Percentiles rank a stretch among this genome's conserved stretches.
Evolutionary conservation across 768 basidiomycete genomes (phyloP).

Genomic region (Obba rivulosa): DNA sequence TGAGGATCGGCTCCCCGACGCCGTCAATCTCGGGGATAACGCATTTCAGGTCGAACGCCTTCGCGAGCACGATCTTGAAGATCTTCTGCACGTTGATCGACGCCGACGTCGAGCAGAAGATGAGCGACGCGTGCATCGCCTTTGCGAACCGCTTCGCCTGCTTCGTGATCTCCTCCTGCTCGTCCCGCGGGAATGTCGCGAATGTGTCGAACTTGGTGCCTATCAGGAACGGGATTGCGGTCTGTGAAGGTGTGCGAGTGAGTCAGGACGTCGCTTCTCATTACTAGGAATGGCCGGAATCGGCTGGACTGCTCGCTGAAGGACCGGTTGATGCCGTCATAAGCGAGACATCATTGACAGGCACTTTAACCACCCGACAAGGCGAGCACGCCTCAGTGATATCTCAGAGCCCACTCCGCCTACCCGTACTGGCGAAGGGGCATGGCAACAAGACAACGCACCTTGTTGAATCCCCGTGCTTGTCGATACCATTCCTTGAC

Average conservation of each 20-base stretch:
- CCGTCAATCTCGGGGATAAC: constrained; percentile 97
- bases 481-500: constrained; percentile 99
- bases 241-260: constrained; percentile 40
- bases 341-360: no score
- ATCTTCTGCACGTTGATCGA: constrained; percentile 99
- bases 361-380: neutral
- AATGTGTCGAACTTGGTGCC: constrained; percentile 99
- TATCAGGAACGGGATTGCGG: constrained; percentile 96
- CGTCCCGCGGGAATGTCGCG: constrained; percentile 90
- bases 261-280: no score
- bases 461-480: constrained; percentile 98
- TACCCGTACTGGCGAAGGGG: no score
- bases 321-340: no score
- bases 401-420: no score
- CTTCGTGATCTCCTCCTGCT: constrained; percentile 99
- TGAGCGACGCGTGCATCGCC: constrained; percentile 99
- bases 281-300: neutral
- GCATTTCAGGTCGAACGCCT: constrained; percentile 98
- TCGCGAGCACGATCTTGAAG: constrained; percentile 95
- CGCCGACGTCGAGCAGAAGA: constrained; percentile 98
- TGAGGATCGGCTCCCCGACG: constrained; percentile 90
- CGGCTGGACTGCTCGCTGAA: no score
- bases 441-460: constrained; percentile 28
- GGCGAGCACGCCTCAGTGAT: no score
- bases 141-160: constrained; percentile 98